Evolutionary conservation across 139 green algal species (phyloP), one percentile per base, ranked within the genome.

Genomic region (Haematococcus sp.): DNA sequence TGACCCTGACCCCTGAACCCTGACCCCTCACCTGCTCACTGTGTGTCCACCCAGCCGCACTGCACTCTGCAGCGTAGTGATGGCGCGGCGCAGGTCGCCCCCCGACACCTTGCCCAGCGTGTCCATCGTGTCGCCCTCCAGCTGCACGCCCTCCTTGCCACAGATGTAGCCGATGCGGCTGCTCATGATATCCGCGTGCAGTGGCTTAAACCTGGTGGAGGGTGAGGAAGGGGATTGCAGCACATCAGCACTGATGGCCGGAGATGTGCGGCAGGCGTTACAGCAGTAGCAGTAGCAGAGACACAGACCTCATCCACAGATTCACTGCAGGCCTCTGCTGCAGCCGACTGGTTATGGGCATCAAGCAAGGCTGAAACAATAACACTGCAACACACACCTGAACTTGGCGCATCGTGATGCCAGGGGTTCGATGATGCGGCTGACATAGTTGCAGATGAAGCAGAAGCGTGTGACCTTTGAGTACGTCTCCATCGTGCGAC

Each of bases 361-460:
- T 55, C 46, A 55, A 23, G 46, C 17, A 55, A 23, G 46, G n/a
- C n/a, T n/a, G n/a, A n/a, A n/a, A n/a, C n/a, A n/a, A n/a, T n/a
- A n/a, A n/a, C n/a, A n/a, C n/a, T n/a, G n/a, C 7, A 22, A 22
- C 23, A 4, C 65, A 3, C 70, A 74, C 73, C 74, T 71, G 67
- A 81, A 81, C 60, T 81, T 81, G 22, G 70, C 70, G 33, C 75
- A 75, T 13, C 92, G 79, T 3, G 89, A 97, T 1, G 94, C 92
- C 22, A 99, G 82, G 4, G 95, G 95, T 76, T 98, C 95, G 32
- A 99, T 99, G 84, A 99, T 98, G 68, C 93, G 89, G n/a, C 82
- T 93, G 33, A 99, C 90, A 72, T 99, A 99, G 86, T 99, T 99
- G 88, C 95, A 99, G 73, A 97, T 95, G 82, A 99, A 96, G 33